phyloP scores from a whole-genome alignment of 2,329 filamentous ascomycete species.

The Colletotrichum horii region DNA sequence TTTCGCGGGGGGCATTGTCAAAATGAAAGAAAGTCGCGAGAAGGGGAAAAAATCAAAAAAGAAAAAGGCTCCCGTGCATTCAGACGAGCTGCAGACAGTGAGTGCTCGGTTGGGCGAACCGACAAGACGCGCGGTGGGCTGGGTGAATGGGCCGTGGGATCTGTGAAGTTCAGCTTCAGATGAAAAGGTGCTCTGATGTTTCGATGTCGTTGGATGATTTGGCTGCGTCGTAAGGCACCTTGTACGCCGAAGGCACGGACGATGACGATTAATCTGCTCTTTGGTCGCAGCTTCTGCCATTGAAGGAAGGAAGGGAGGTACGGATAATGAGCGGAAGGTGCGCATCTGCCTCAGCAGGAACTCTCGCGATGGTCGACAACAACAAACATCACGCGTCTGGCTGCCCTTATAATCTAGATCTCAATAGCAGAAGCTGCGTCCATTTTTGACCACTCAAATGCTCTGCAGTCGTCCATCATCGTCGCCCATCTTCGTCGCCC shows the following conservation, averaged over 20 bases:
- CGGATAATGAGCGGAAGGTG: background rate
- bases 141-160: background rate
- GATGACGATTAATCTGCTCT: background rate
- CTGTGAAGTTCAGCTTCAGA: background rate
- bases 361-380: background rate
- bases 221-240: background rate
- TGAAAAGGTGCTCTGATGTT: slow-evolving; percentile 15
- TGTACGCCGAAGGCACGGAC: background rate
- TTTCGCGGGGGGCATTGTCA: background rate
- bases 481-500: no score
- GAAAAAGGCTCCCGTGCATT: background rate
- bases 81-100: background rate
- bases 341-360: background rate
- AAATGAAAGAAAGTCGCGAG: background rate
- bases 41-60: background rate
- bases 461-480: no score
- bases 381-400: background rate
- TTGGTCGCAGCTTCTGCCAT: background rate
- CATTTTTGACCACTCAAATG: no score
- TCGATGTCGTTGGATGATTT: background rate
- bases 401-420: no score
- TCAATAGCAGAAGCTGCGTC: no score
- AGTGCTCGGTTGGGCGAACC: background rate
- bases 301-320: background rate
- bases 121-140: background rate